These are phyloP conservation scores for Fusarium longipes DNA, from an alignment of 2,329 filamentous ascomycete genomes.

Conservation along the genomic window DNA sequence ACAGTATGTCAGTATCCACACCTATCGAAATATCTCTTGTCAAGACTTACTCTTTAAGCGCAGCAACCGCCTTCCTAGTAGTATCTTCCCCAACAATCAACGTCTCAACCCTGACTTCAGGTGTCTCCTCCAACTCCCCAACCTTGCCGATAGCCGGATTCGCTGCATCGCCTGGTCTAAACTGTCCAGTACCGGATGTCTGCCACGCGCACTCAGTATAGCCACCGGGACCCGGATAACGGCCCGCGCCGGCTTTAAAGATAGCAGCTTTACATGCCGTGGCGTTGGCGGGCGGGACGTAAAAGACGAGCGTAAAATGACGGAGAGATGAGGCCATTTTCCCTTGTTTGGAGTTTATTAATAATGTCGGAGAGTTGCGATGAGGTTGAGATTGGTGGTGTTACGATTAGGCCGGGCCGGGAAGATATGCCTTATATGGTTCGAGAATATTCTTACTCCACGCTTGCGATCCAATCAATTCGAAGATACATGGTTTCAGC, in stretches of 20 bases:
- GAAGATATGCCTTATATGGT: not conserved
- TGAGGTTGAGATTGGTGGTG: not conserved
- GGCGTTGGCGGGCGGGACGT: slow-evolving; percentile 58
- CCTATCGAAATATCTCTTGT: too few species aligned
- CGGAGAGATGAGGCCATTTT: slow-evolving; percentile 32
- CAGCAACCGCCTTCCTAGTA: slow-evolving; percentile 66
- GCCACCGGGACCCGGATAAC: slow-evolving; percentile 61
- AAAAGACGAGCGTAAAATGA: slow-evolving; percentile 60
- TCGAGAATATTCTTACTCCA: slow-evolving; percentile 5
- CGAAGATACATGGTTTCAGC: not conserved
- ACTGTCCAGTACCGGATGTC: slow-evolving; percentile 70
- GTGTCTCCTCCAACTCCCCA: slow-evolving; percentile 67
- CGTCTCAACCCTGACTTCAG: slow-evolving; percentile 72
- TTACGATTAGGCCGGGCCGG: slow-evolving; percentile 23
- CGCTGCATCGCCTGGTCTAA: slow-evolving; percentile 69
- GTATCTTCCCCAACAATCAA: slow-evolving; percentile 70
- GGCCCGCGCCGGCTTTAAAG: slow-evolving; percentile 68
- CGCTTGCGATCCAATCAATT: not conserved
- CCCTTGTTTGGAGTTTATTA: too few species aligned
- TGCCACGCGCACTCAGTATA: slow-evolving; percentile 68
- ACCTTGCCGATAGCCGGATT: slow-evolving; percentile 71
- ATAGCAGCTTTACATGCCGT: slow-evolving; percentile 65
- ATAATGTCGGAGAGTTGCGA: not conserved
- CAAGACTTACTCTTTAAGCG: slow-evolving; percentile 69
- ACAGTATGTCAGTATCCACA: not conserved